Conservation (phyloP, 2,329 filamentous ascomycete species). For the Didymellaceae sp. region DNA sequence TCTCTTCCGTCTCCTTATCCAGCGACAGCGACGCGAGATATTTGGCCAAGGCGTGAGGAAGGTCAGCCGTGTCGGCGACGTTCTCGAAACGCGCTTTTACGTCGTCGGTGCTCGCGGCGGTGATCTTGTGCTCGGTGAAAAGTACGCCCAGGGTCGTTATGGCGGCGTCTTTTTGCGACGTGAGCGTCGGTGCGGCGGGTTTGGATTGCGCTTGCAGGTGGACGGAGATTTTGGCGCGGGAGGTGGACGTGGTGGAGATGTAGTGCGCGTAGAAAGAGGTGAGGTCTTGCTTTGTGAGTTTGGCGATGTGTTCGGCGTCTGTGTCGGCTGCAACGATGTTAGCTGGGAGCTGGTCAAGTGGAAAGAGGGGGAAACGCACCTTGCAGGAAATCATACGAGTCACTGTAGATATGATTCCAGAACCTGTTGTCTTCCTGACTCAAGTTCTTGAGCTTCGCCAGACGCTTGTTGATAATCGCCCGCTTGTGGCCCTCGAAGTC, state of each 20-base stretch:
- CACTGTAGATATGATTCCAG: constrained; percentile 83
- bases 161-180: constrained; percentile 53
- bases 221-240: constrained; percentile 81
- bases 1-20: constrained; percentile 56
- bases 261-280: constrained; percentile 77
- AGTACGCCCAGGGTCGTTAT: constrained; percentile 50
- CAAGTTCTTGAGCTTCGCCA: constrained; percentile 93
- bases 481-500: constrained; percentile 93
- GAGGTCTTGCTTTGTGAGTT: constrained; percentile 80
- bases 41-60: constrained; percentile 58
- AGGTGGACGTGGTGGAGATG: constrained; percentile 75
- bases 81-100: constrained; percentile 55
- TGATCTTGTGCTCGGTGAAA: constrained; percentile 56
- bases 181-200: constrained; percentile 43
- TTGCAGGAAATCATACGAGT: constrained; percentile 88
- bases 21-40: constrained; percentile 57
- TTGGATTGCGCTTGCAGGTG: constrained; percentile 78
- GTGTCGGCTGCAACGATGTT: constrained; percentile 63
- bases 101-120: constrained; percentile 47
- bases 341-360: too few relatives aligned
- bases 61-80: constrained; percentile 55
- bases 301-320: constrained; percentile 77
- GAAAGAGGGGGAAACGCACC: constrained; percentile 60
- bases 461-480: constrained; percentile 81
- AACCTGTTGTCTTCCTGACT: constrained; percentile 81